A percentile compares a stretch with the other conserved stretches of the same genome.
phyloP scores from a whole-genome alignment of 2,329 filamentous ascomycete genomes.

The Aspergillus sp. region DNA sequence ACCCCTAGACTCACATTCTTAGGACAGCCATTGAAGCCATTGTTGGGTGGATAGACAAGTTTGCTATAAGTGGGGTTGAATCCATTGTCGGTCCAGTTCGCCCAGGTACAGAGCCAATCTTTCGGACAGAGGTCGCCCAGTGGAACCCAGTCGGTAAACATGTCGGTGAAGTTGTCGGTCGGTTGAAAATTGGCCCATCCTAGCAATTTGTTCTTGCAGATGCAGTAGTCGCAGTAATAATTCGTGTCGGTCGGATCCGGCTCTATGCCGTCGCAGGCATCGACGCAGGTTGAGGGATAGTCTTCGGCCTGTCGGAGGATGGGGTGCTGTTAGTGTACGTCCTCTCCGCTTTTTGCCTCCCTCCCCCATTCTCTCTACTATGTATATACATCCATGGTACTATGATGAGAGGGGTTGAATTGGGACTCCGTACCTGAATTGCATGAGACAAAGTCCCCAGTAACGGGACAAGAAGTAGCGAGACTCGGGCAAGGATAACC shows the following conservation, averaged over 20 bases:
- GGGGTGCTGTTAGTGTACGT: neutral
- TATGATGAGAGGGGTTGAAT: too few species aligned
- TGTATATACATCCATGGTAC: too few species aligned
- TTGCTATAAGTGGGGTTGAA: neutral
- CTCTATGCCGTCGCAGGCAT: neutral
- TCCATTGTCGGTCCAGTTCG: neutral
- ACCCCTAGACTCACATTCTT: neutral
- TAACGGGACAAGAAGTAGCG: neutral
- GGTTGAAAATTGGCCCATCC: neutral
- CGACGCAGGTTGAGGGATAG: neutral
- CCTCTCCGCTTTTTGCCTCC: too few species aligned
- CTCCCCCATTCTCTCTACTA: too few species aligned
- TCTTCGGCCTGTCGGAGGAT: neutral
- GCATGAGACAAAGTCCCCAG: neutral
- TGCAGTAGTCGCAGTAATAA: constrained; percentile 1
- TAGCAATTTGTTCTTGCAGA: neutral
- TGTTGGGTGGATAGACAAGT: neutral
- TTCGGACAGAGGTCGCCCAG: neutral
- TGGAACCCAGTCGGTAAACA: neutral
- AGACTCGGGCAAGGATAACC: neutral
- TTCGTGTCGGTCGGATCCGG: neutral
- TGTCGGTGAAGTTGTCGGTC: neutral
- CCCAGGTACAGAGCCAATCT: constrained; percentile 7
- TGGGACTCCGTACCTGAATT: neutral
- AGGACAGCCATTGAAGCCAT: constrained; percentile 2